These are phyloP conservation scores for Yarrowia porcina DNA, from an alignment of 805 yeast genomes.

Conservation along the genomic window DNA sequence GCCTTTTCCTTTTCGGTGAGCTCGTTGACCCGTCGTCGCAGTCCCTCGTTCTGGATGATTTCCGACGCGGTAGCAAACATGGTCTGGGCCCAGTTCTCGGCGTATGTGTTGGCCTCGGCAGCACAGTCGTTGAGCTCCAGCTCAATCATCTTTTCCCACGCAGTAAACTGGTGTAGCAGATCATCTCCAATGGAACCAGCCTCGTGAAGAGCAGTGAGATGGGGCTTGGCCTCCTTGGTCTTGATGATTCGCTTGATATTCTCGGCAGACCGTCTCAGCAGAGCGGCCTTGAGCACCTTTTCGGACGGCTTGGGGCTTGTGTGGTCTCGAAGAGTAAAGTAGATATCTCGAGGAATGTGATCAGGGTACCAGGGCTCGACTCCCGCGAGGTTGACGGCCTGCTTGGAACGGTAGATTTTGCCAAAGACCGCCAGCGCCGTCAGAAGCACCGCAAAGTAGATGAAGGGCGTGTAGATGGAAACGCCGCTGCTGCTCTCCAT, in stretches of 20 bases:
- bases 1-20: conserved; percentile 30
- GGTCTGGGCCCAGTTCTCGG: conserved; percentile 75
- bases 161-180: conserved; percentile 70
- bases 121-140: conserved; percentile 75
- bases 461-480: conserved; percentile 67
- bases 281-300: conserved; percentile 67
- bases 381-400: conserved; percentile 48
- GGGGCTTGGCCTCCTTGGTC: conserved; percentile 72
- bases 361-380: conserved; percentile 69
- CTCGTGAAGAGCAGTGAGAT: conserved; percentile 69
- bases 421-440: conserved; percentile 68
- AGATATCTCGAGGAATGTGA: conserved; percentile 63
- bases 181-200: conserved; percentile 91
- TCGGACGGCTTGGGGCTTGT: conserved; percentile 62
- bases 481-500: conserved; percentile 41
- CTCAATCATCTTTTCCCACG: conserved; percentile 75
- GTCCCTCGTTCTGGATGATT: conserved; percentile 86
- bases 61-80: conserved; percentile 81
- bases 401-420: conserved; percentile 57
- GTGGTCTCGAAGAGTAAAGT: conserved; percentile 53
- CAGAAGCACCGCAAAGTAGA: conserved; percentile 68
- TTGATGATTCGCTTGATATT: conserved; percentile 79
- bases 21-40: conserved; percentile 64
- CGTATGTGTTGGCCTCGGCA: conserved; percentile 65
- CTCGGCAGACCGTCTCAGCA: conserved; percentile 76